A percentile compares a stretch with the other conserved stretches of the same genome.
Conservation (phyloP, 495 filamentous ascomycete genomes). For the Aeminium ludgeri region DNA sequence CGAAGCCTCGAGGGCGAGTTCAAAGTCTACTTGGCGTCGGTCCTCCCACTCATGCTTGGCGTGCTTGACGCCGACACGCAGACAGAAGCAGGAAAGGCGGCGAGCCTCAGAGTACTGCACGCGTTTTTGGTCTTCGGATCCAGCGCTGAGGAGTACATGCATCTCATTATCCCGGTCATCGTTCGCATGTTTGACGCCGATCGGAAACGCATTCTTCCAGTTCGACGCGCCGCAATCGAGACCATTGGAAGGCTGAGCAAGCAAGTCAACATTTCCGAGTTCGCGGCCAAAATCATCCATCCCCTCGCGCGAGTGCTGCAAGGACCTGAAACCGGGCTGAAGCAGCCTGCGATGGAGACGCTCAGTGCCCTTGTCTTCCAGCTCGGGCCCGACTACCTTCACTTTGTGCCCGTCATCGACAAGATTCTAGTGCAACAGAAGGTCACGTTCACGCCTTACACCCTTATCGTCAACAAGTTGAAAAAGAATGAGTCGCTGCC, state of each 20-base stretch:
- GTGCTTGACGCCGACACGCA: constrained; percentile 77
- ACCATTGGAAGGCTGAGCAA: constrained; percentile 86
- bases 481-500: constrained; percentile 87
- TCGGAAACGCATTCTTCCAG: constrained; percentile 47
- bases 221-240: constrained; percentile 82
- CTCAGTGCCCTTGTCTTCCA: constrained; percentile 91
- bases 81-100: constrained; percentile 39
- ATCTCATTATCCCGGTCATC: constrained; percentile 92
- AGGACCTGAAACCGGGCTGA: constrained; percentile 50
- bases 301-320: constrained; percentile 66
- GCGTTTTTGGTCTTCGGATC: constrained; percentile 93
- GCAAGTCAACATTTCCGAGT: constrained; percentile 95
- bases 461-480: constrained; percentile 75
- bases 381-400: constrained; percentile 82
- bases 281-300: constrained; percentile 86
- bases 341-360: constrained; percentile 81
- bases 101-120: constrained; percentile 82
- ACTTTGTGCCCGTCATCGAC: constrained; percentile 80
- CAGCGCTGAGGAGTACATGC: constrained; percentile 96
- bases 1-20: constrained; percentile 90
- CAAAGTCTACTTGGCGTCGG: constrained; percentile 72
- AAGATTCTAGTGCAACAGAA: constrained; percentile 45
- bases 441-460: constrained; percentile 73
- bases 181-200: constrained; percentile 79
- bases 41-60: constrained; percentile 83